Conservation (phyloP, 2,329 filamentous ascomycete genomes). For the Fusarium nurragi region DNA sequence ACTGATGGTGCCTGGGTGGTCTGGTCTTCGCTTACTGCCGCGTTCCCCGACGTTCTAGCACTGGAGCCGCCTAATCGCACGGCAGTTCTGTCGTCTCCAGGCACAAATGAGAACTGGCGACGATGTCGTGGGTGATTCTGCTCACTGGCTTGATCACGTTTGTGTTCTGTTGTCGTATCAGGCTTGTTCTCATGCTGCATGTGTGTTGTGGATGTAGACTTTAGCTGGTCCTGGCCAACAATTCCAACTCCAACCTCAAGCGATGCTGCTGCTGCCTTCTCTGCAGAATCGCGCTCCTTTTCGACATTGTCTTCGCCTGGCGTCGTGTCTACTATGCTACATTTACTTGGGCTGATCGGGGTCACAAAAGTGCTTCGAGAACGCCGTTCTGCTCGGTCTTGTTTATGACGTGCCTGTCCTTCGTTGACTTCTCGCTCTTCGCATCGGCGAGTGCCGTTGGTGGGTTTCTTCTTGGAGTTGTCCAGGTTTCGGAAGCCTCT, state of each 20-base stretch:
- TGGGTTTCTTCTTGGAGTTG: background rate
- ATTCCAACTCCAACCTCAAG: constrained; percentile 1
- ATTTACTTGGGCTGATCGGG: constrained; percentile 3
- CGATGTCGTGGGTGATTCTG: constrained; percentile 20
- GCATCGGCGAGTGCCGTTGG: constrained; percentile 1
- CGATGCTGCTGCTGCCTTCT: background rate
- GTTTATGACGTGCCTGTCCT: constrained; percentile 5
- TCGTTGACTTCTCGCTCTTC: constrained; percentile 2
- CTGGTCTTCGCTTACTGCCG: background rate
- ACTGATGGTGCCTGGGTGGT: background rate
- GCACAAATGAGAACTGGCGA: constrained; percentile 45
- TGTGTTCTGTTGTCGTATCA: background rate
- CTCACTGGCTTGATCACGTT: background rate
- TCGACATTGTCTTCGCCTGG: constrained; percentile 10
- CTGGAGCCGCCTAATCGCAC: background rate
- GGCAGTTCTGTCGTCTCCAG: constrained; percentile 38
- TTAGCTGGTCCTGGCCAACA: background rate
- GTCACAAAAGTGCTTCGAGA: background rate
- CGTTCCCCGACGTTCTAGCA: background rate
- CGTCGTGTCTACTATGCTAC: background rate
- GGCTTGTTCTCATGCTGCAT: background rate
- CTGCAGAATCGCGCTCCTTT: constrained; percentile 9
- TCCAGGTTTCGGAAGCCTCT: constrained; percentile 25
- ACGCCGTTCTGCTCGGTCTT: constrained; percentile 5
- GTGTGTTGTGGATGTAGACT: background rate